A percentile compares a stretch with the other conserved stretches of the same genome.
Conservation (phyloP, 805 yeast species). For the Candida yuanshanica region DNA sequence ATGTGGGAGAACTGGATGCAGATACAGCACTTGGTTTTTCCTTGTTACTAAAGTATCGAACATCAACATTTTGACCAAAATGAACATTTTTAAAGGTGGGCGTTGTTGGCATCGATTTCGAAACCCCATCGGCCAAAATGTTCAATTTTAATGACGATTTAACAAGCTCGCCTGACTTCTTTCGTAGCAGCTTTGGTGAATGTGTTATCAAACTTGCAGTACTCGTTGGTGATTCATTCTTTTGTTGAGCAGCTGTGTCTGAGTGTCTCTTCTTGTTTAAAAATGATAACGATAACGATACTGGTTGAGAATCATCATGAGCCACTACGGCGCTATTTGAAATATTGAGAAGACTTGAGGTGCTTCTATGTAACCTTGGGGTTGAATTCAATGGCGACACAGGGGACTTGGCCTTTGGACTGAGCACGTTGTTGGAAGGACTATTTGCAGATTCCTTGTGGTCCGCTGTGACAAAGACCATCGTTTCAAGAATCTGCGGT, state of each 20-base stretch:
- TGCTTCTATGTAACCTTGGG: neutral
- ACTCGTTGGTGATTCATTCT: neutral
- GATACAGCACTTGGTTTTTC: constrained; percentile 78
- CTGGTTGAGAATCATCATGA: neutral
- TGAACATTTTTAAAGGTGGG: constrained; percentile 75
- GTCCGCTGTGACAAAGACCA: neutral
- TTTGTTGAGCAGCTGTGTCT: constrained; percentile 6
- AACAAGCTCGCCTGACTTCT: constrained; percentile 84
- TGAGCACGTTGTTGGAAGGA: neutral
- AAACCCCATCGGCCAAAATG: constrained; percentile 27
- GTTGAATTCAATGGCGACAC: neutral
- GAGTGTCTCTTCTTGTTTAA: constrained; percentile 18
- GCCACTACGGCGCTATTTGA: neutral
- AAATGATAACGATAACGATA: constrained; percentile 17
- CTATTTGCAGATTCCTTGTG: neutral
- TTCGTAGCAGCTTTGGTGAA: constrained; percentile 50
- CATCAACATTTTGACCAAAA: constrained; percentile 64
- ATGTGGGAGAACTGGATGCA: constrained; percentile 56
- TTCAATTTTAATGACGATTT: constrained; percentile 61
- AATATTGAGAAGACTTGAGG: neutral
- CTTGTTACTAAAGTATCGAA: constrained; percentile 63
- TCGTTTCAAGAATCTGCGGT: too few species aligned
- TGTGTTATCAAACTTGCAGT: neutral
- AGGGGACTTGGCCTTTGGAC: neutral
- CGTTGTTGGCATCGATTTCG: constrained; percentile 43